Base-by-base conservation (phyloP, 78 protist genomes). In the Planoprotostelium fungivorum region DNA sequence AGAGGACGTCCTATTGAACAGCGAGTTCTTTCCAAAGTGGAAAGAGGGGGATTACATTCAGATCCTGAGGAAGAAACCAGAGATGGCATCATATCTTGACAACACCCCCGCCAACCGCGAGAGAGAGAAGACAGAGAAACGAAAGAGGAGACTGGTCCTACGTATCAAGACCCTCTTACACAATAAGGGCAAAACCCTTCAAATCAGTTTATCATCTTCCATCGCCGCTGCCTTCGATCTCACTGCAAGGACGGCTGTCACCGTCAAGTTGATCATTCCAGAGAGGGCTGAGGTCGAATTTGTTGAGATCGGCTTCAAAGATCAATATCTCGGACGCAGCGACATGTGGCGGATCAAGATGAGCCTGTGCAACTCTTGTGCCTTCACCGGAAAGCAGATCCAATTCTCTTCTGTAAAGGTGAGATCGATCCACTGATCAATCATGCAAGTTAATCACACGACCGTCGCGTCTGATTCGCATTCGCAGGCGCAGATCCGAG, bases 311-410 rank as follows among this genome's bases (percentile, higher is more conserved):
- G 83, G 86, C 28, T 92, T 94, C 63, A 92, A 90, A 36, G 96
- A 94, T 85, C 95, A 92, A 87, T 94, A 94, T 63, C 85, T 94
- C 36, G 94, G 94, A 84, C 89, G 96, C 36, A 35, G 86, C 31
- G 96, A 94, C 37, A 94, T 94, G 92, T 94, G 96, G 96, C 88
- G 96, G 37, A 34, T 94, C 83, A 94, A 94, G 84, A 38, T 88
- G 28, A 34, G 35, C 1, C 85, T 94, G 25, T 89, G 88, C 34
- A 85, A 89, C 16, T 91, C 89, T 1, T 91, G 94, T 83, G 92
- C 89, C 0, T 94, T 90, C 86, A 85, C 37, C 16, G 87, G 87
- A 37, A 85, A 85, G 16, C 16, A 5, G 16, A 23, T 85, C 5
- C 63, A 85, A 85, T 85, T 85, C 16, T 85, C 37, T 23, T 37